Evolutionary conservation across 805 yeast genomes (phyloP).

Genomic region (Blastobotrys parvus): DNA sequence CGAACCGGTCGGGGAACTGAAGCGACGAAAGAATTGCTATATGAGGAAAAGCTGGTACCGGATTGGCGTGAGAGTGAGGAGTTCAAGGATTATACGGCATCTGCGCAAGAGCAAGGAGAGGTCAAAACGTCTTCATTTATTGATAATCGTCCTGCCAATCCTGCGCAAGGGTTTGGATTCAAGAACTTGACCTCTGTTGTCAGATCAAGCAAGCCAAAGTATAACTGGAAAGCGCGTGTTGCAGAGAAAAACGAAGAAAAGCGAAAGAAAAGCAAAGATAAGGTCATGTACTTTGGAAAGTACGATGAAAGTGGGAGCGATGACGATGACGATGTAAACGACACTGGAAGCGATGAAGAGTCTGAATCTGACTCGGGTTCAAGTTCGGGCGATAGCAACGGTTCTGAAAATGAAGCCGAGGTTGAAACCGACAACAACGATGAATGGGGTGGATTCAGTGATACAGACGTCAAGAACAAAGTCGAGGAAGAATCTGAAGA

Average conservation of each 20-base stretch:
- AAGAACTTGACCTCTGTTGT: constrained; percentile 14
- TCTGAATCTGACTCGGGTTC: no score
- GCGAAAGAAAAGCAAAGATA: constrained; percentile 7
- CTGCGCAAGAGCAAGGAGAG: constrained; percentile 9
- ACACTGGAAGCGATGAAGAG: background rate
- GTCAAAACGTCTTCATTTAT: constrained; percentile 41
- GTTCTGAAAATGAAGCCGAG: background rate
- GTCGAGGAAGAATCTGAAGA: constrained; percentile 22
- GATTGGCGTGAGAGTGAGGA: constrained; percentile 45
- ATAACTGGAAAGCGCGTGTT: constrained; percentile 54
- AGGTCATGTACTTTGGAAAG: constrained; percentile 8
- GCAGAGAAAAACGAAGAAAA: constrained; percentile 34
- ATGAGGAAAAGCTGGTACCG: constrained; percentile 57
- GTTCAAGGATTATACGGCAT: constrained; percentile 6
- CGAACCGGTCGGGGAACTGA: constrained; percentile 63
- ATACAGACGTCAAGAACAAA: constrained; percentile 17
- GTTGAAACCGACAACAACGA: constrained; percentile 11
- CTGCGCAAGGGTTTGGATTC: constrained; percentile 1
- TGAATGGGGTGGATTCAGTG: constrained; percentile 19
- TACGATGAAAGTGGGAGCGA: constrained; percentile 22
- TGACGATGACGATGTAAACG: constrained; percentile 14
- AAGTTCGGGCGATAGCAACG: no score
- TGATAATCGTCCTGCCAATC: constrained; percentile 31
- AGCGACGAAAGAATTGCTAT: constrained; percentile 50
- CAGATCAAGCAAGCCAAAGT: constrained; percentile 42